phyloP scores from a whole-genome alignment of 2,329 filamentous ascomycete genomes.

The Mariannaea sp. region DNA sequence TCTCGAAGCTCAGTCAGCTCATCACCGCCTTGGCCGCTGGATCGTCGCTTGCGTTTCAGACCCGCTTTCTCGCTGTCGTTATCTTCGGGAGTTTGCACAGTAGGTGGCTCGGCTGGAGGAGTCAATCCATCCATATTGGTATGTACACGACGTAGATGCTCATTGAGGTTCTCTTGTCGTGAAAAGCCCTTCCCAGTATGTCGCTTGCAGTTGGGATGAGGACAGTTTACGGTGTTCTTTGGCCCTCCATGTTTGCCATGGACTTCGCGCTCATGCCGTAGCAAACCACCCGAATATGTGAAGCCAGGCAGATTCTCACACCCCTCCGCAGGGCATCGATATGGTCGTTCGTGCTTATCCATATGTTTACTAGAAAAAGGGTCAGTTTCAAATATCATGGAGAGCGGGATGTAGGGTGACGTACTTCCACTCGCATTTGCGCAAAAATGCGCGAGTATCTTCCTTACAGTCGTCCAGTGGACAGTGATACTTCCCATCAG shows the following conservation, averaged over 20 bases:
- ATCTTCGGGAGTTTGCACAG: slow-evolving; percentile 49
- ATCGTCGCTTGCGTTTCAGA: slow-evolving; percentile 54
- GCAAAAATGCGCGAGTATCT: slow-evolving; percentile 68
- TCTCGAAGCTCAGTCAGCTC: slow-evolving; percentile 63
- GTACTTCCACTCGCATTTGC: slow-evolving; percentile 95
- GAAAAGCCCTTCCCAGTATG: slow-evolving; percentile 89
- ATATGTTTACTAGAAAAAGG: slow-evolving; percentile 80
- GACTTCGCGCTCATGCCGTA: slow-evolving; percentile 91
- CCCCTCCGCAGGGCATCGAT: slow-evolving; percentile 79
- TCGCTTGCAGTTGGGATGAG: slow-evolving; percentile 85
- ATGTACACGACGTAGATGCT: slow-evolving; percentile 91
- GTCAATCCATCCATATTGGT: slow-evolving; percentile 52
- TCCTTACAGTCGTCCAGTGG: slow-evolving; percentile 71
- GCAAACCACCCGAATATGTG: slow-evolving; percentile 88
- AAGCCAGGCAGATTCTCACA: slow-evolving; percentile 94
- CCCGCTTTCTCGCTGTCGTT: slow-evolving; percentile 53
- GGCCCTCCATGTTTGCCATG: slow-evolving; percentile 89
- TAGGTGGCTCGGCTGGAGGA: slow-evolving; percentile 37
- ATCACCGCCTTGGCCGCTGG: slow-evolving; percentile 41
- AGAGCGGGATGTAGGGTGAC: slow-evolving; percentile 43
- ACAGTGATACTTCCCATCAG: slow-evolving; percentile 78
- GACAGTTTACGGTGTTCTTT: slow-evolving; percentile 85
- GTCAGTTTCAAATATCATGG: slow-evolving; percentile 32
- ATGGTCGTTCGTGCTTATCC: slow-evolving; percentile 96
- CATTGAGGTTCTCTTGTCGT: slow-evolving; percentile 89